phyloP scores from a whole-genome alignment of 768 basidiomycete species.

The Xanthoconium stramineum region DNA sequence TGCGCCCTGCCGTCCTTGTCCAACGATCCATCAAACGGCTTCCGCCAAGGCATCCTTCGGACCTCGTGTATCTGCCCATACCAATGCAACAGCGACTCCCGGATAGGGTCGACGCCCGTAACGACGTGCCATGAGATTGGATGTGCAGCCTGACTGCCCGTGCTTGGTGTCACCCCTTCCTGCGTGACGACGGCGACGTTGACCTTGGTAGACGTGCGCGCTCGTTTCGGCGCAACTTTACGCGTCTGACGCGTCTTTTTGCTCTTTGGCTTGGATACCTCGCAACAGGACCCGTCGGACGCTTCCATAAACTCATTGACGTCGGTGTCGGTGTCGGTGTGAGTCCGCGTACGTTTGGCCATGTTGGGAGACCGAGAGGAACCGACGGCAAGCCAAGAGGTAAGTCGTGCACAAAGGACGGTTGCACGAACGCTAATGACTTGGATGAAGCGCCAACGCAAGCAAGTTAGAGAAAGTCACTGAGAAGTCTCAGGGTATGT shows the following conservation, averaged over 20 bases:
- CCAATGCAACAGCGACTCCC: slow-evolving; percentile 60
- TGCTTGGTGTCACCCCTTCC: not conserved
- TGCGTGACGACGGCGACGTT: not conserved
- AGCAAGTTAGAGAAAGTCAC: too few relatives aligned
- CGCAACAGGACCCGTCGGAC: slow-evolving; percentile 25
- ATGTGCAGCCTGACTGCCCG: slow-evolving; percentile 30
- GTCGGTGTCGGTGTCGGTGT: slow-evolving; percentile 12
- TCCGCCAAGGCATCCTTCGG: slow-evolving; percentile 93
- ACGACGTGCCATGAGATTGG: slow-evolving; percentile 49
- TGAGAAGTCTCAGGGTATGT: too few relatives aligned
- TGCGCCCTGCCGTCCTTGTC: slow-evolving; percentile 65
- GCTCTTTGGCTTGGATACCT: slow-evolving; percentile 4
- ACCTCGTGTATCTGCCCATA: slow-evolving; percentile 61
- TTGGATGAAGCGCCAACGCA: too few relatives aligned
- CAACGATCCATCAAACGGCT: slow-evolving; percentile 56
- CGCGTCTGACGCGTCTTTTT: slow-evolving; percentile 19
- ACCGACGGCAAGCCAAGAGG: not conserved
- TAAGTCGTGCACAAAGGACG: too few relatives aligned
- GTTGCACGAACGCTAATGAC: too few relatives aligned
- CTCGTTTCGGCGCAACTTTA: slow-evolving; percentile 14
- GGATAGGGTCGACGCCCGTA: slow-evolving; percentile 36
- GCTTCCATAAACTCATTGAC: slow-evolving; percentile 6
- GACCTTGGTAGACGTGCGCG: not conserved
- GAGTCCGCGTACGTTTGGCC: slow-evolving; percentile 29
- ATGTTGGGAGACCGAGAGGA: slow-evolving; percentile 8